These are phyloP conservation scores for Aphanomyces cochlioides DNA, from an alignment of 352 stramenopile genomes.

Conservation along the genomic window DNA sequence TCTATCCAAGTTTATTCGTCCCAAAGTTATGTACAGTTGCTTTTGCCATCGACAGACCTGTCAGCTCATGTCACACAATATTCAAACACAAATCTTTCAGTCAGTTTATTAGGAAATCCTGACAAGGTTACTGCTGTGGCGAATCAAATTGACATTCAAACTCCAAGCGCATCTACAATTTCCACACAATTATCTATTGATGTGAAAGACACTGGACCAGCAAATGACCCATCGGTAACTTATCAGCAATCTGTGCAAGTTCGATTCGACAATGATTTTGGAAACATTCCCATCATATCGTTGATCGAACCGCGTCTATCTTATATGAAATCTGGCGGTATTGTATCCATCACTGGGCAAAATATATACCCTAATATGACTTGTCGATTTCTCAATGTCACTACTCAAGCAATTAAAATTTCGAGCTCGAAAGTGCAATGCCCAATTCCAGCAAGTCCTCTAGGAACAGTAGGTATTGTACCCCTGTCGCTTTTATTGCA, in stretches of 20 bases:
- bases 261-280: constrained; percentile 10
- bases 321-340: background rate
- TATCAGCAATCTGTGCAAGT: background rate
- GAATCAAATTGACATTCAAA: constrained; percentile 6
- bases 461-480: background rate
- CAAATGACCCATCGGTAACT: background rate
- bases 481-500: background rate
- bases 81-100: background rate
- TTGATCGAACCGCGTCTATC: background rate
- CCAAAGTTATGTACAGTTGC: constrained; percentile 6
- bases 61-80: background rate
- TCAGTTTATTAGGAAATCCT: constrained; percentile 6
- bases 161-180: background rate
- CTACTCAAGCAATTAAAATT: background rate
- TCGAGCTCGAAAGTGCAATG: constrained; percentile 8
- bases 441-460: constrained; percentile 6
- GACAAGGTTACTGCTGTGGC: background rate
- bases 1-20: background rate
- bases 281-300: background rate
- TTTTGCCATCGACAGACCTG: background rate
- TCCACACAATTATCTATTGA: constrained; percentile 1
- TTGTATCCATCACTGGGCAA: constrained; percentile 1
- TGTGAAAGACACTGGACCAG: constrained; percentile 17
- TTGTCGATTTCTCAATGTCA: constrained; percentile 10
- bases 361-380: background rate